Percentiles rank a stretch among this genome's conserved stretches.
Evolutionary conservation across 2,329 filamentous ascomycete species (phyloP).

Genomic region (Sclerotiophoma versabilis): DNA sequence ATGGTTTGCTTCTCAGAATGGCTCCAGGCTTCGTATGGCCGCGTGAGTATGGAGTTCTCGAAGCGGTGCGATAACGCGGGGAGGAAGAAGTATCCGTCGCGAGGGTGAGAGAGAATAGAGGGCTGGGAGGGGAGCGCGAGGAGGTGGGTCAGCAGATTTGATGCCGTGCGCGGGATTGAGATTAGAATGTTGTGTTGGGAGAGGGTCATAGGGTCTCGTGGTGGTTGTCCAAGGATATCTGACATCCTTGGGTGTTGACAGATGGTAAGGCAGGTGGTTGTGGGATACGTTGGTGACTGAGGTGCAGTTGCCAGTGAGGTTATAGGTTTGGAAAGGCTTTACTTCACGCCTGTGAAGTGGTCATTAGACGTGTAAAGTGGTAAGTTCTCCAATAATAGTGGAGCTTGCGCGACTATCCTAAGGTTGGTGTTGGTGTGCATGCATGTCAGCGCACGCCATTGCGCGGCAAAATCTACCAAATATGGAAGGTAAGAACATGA

Average conservation of each 20-base stretch:
- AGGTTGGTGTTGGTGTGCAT: not conserved
- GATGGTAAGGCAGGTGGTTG: not conserved
- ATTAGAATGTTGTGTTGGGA: slow-evolving; percentile 26
- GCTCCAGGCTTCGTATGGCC: slow-evolving; percentile 15
- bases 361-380: no score
- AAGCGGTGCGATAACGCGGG: slow-evolving; percentile 18
- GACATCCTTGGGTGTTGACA: not conserved
- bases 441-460: slow-evolving; percentile 14
- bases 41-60: not conserved
- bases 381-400: no score
- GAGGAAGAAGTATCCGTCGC: slow-evolving; percentile 34
- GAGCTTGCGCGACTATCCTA: not conserved
- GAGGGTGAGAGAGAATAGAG: slow-evolving; percentile 16
- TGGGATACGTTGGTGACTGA: no score
- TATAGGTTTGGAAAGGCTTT: no score
- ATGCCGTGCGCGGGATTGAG: slow-evolving; percentile 34
- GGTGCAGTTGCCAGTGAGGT: no score
- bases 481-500: not conserved
- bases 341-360: no score
- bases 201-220: not conserved
- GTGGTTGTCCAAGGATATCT: not conserved
- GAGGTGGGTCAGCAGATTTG: slow-evolving; percentile 30
- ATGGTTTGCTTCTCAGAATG: slow-evolving; percentile 7
- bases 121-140: slow-evolving; percentile 29
- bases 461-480: not conserved